A percentile compares a stretch with the other conserved stretches of the same genome.
phyloP scores from a whole-genome alignment of 1,284 basidiomycete genomes.

The Mycena citricolor region DNA sequence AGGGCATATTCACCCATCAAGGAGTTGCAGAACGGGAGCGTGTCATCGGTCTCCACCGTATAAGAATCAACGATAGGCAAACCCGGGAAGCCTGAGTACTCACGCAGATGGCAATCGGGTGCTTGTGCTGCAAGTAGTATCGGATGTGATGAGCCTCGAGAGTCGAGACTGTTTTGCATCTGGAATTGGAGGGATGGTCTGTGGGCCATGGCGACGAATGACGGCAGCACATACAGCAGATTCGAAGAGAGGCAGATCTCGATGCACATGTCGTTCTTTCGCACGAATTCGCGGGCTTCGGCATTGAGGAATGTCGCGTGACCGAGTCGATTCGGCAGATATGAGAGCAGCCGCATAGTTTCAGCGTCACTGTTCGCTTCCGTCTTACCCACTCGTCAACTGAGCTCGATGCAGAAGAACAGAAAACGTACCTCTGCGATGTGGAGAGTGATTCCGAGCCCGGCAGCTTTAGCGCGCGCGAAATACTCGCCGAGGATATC shows the following conservation, averaged over 20 bases:
- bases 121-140: constrained; percentile 60
- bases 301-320: constrained; percentile 81
- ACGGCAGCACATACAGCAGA: constrained; percentile 53
- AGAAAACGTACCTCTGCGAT: constrained; percentile 66
- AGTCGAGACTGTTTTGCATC: constrained; percentile 65
- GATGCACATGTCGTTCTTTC: constrained; percentile 59
- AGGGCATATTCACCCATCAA: constrained; percentile 75
- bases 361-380: constrained; percentile 53
- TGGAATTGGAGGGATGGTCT: constrained; percentile 27
- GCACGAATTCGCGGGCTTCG: constrained; percentile 55
- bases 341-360: constrained; percentile 62
- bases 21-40: constrained; percentile 72
- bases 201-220: not conserved
- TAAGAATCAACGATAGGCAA: not conserved
- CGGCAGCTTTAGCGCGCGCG: constrained; percentile 51
- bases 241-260: constrained; percentile 86
- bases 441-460: constrained; percentile 72
- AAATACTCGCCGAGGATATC: constrained; percentile 53
- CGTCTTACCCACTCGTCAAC: constrained; percentile 38
- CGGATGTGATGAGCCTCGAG: constrained; percentile 73
- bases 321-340: constrained; percentile 68
- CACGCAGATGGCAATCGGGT: constrained; percentile 77
- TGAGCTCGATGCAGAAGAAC: not conserved
- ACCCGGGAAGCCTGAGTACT: constrained; percentile 35
- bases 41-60: constrained; percentile 70